Conservation (phyloP, 495 filamentous ascomycete species). For the Tuber microsphaerosporum region DNA sequence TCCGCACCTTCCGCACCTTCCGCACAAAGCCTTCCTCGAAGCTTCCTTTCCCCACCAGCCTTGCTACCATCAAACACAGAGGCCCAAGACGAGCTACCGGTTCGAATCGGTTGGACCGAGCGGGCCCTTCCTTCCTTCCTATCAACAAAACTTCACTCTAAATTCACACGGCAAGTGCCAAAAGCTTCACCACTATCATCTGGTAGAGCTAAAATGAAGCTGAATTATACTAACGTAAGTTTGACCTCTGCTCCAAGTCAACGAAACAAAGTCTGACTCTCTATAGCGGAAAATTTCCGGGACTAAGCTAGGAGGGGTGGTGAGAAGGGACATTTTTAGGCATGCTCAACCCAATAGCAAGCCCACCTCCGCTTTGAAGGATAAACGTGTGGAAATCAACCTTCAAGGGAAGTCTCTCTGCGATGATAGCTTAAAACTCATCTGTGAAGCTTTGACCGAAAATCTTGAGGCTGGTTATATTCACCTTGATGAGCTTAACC, state of each 20-base stretch:
- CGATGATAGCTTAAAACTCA: slow-evolving; percentile 32
- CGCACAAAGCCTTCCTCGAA: too few species aligned
- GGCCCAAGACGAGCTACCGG: too few species aligned
- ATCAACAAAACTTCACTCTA: too few species aligned
- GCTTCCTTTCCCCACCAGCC: too few species aligned
- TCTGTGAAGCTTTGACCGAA: slow-evolving; percentile 31
- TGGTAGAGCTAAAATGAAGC: slow-evolving; percentile 19
- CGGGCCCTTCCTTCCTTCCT: too few species aligned
- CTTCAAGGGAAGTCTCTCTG: slow-evolving; percentile 38
- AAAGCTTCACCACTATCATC: neutral
- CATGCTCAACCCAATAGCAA: slow-evolving; percentile 17
- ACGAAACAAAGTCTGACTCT: neutral
- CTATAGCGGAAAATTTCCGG: slow-evolving; percentile 34
- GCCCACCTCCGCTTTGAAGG: slow-evolving; percentile 16
- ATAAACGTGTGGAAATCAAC: slow-evolving; percentile 34
- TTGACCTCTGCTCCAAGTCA: too few species aligned
- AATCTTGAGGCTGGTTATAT: slow-evolving; percentile 28
- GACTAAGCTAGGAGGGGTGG: slow-evolving; percentile 31
- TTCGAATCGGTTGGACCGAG: too few species aligned
- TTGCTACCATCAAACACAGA: too few species aligned
- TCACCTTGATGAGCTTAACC: slow-evolving; percentile 36
- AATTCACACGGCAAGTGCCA: too few species aligned
- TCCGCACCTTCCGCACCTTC: too few species aligned
- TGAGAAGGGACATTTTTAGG: slow-evolving; percentile 37
- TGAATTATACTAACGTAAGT: slow-evolving; percentile 35